A percentile compares a stretch with the other conserved stretches of the same genome.
phyloP scores from a whole-genome alignment of 768 basidiomycete species.

The Cystofilobasidium macerans region DNA sequence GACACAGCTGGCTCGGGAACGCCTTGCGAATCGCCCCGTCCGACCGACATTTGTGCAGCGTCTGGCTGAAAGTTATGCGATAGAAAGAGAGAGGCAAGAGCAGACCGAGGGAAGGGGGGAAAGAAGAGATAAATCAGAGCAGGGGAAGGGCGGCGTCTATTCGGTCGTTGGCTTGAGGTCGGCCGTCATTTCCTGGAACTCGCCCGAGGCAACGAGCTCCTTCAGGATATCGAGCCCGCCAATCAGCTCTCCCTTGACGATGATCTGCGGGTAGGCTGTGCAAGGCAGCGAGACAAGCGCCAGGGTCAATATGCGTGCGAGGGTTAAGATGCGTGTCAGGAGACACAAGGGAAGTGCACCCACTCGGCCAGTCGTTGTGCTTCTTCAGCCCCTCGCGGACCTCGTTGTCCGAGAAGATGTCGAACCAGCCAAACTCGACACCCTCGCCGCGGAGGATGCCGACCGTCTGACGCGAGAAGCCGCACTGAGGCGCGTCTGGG shows the following conservation, averaged over 20 bases:
- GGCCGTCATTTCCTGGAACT: slow-evolving; percentile 49
- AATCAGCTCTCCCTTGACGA: slow-evolving; percentile 79
- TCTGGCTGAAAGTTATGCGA: no score
- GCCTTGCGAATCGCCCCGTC: no score
- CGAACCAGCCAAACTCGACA: slow-evolving; percentile 63
- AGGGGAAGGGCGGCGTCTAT: no score
- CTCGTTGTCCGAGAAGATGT: slow-evolving; percentile 69
- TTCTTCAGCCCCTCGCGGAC: slow-evolving; percentile 72
- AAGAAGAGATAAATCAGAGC: no score
- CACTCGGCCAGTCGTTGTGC: slow-evolving; percentile 74
- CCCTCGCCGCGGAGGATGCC: slow-evolving; percentile 53
- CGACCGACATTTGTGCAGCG: no score
- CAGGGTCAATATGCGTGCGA: not conserved
- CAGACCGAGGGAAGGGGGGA: no score
- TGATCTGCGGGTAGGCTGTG: slow-evolving; percentile 61
- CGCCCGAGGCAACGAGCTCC: slow-evolving; percentile 74
- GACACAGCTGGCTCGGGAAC: no score
- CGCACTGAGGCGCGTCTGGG: slow-evolving; percentile 73
- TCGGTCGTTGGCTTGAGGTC: not conserved
- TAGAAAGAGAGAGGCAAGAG: no score
- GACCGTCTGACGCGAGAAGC: slow-evolving; percentile 74
- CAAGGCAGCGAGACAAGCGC: no score
- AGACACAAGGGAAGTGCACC: slow-evolving; percentile 1
- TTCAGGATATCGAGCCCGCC: slow-evolving; percentile 89
- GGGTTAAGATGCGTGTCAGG: not conserved